Evolutionary conservation across 495 filamentous ascomycete species (phyloP), one percentile per base, ranked within the genome.

Genomic region (Talaromyces stipitatus): DNA sequence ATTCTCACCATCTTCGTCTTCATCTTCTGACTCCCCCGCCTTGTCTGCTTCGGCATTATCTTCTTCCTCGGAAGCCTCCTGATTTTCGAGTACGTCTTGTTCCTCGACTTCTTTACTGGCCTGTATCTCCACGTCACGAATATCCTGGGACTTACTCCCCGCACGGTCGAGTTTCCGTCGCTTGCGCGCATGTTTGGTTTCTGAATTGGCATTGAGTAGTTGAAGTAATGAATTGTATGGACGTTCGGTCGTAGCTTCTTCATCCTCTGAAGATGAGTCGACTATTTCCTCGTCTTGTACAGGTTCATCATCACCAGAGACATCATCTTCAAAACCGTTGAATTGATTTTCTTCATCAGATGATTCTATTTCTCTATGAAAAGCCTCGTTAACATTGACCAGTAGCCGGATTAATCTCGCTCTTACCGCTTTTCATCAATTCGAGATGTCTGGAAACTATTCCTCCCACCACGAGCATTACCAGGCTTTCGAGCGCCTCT

Each of bases 181-280:
- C 67, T 92, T 95, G 10, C 78, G 69, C 57, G 73, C 79, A 53
- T 83, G 83, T 46, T 73, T 78, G 6, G 78, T 71, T 12, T 84
- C 78, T 24, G 72, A 62, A 10, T 61, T 62, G 29, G 75, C 45
- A 41, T 74, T 71, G 26, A 91, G 71, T 45, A 85, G 78, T 60
- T 87, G 79, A 64, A 91, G 75, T 26, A 90, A 70, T 59, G 84
- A 82, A 59, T 81, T 79, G 61, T 90, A 90, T 1, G 87, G 78
- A 51, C 76, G 63, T 62, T 62, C 64, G 24, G 60, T 54, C 58
- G 71, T 66, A 20, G 74, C 66, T 18, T 74, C 71, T 32, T 83
- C 80, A 26, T 74, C 73, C 50, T 76, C 79, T 50, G 75, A 69
- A 52, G 70, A 75, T 5, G 72, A 71, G 18, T 45, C 66, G 6